These are phyloP conservation scores for Fonsecaea nubica DNA, from an alignment of 2,329 filamentous ascomycete species.

Conservation along the genomic window DNA sequence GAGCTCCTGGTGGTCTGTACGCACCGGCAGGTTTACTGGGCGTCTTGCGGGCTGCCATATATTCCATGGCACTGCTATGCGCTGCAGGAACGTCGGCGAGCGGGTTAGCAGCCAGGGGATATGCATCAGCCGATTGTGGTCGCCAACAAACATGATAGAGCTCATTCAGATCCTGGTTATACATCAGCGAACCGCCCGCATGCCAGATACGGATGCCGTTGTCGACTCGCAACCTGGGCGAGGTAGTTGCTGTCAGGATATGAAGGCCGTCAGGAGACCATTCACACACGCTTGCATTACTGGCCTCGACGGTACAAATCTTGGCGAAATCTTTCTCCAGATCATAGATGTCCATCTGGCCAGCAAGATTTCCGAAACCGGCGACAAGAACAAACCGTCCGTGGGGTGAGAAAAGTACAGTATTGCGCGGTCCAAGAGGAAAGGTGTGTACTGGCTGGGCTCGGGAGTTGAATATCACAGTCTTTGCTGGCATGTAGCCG, in stretches of 20 bases:
- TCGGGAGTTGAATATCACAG: constrained; percentile 93
- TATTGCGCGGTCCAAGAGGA: constrained; percentile 87
- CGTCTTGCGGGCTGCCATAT: constrained; percentile 85
- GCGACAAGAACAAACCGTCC: constrained; percentile 92
- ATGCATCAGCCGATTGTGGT: constrained; percentile 69
- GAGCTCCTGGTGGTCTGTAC: constrained; percentile 91
- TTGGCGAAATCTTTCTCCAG: constrained; percentile 92
- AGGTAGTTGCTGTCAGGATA: constrained; percentile 97
- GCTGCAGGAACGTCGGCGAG: constrained; percentile 75
- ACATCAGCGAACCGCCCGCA: constrained; percentile 85
- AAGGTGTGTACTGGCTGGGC: constrained; percentile 85
- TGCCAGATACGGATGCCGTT: constrained; percentile 97
- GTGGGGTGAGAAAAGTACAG: constrained; percentile 90
- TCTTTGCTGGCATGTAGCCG: constrained; percentile 98
- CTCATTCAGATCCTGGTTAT: constrained; percentile 93
- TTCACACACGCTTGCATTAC: constrained; percentile 93
- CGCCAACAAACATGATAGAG: constrained; percentile 91
- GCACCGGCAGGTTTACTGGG: constrained; percentile 97
- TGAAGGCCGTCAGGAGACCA: constrained; percentile 97
- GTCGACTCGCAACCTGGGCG: constrained; percentile 91
- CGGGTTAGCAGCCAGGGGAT: constrained; percentile 69
- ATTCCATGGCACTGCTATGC: constrained; percentile 81
- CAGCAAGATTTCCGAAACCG: constrained; percentile 95
- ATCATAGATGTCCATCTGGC: constrained; percentile 97
- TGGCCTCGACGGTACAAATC: constrained; percentile 90